phyloP scores from a whole-genome alignment of 768 basidiomycete genomes.

The Naganishia vaughanmartiniae region DNA sequence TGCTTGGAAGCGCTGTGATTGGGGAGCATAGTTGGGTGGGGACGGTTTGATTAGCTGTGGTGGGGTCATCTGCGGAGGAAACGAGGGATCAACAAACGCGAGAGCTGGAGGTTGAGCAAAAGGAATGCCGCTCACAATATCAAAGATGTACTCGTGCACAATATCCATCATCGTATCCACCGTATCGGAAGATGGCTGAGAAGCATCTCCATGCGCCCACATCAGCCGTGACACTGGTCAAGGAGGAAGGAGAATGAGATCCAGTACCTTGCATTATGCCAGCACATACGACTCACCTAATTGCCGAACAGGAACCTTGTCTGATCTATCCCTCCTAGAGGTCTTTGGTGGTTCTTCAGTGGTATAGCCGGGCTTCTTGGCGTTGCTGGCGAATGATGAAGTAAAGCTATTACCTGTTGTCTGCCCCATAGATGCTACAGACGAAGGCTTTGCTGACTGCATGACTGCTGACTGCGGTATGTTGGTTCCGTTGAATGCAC shows the following conservation, averaged over 20 bases:
- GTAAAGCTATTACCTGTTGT: neutral
- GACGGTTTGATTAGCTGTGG: constrained; percentile 3
- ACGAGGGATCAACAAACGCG: too few species aligned
- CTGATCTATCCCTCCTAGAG: constrained; percentile 12
- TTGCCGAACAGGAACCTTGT: constrained; percentile 14
- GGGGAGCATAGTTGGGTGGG: constrained; percentile 5
- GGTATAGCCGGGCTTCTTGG: neutral
- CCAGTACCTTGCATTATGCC: neutral
- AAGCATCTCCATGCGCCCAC: constrained; percentile 12
- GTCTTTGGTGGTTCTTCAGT: neutral
- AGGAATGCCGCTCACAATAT: neutral
- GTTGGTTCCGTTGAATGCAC: neutral
- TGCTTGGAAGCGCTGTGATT: constrained; percentile 20
- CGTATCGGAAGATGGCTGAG: constrained; percentile 16
- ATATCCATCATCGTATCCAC: constrained; percentile 24
- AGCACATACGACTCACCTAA: neutral
- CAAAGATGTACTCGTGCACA: constrained; percentile 17
- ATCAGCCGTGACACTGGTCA: constrained; percentile 1
- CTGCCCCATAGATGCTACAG: neutral
- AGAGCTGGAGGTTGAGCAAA: neutral
- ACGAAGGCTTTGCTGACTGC: neutral
- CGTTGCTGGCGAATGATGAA: neutral
- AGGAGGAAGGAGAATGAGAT: neutral
- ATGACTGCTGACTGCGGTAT: neutral
- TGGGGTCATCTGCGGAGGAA: constrained; percentile 3